Conservation (phyloP, 495 filamentous ascomycete species). For the Beverwykella pulmonaria region DNA sequence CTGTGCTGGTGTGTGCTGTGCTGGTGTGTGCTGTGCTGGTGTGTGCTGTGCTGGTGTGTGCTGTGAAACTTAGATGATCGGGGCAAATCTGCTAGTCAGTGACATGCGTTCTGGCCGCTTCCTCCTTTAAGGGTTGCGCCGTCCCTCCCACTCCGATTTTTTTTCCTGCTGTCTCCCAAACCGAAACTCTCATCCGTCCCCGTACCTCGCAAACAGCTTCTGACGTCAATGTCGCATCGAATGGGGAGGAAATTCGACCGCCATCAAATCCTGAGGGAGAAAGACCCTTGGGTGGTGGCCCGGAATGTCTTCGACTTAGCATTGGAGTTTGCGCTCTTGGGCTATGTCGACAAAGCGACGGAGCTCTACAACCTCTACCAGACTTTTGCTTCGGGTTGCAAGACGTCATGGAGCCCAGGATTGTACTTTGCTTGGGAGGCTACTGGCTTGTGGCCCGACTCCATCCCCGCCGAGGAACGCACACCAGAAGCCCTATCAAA, state of each 20-base stretch:
- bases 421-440: slow-evolving; percentile 39
- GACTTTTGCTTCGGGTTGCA: slow-evolving; percentile 21
- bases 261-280: slow-evolving; percentile 31
- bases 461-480: slow-evolving; percentile 26
- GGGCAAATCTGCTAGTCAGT: slow-evolving; percentile 12
- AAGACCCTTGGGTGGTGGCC: slow-evolving; percentile 34
- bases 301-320: slow-evolving; percentile 33
- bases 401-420: slow-evolving; percentile 35
- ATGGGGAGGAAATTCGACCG: slow-evolving; percentile 36
- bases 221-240: slow-evolving; percentile 21
- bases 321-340: slow-evolving; percentile 35
- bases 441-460: slow-evolving; percentile 26
- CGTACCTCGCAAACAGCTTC: not conserved
- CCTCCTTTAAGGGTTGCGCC: not conserved
- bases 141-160: not conserved
- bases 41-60: slow-evolving; percentile 6
- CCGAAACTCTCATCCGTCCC: not conserved
- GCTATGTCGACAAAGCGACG: slow-evolving; percentile 31
- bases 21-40: too few relatives aligned
- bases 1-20: too few relatives aligned
- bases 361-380: slow-evolving; percentile 26
- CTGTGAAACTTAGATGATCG: not conserved
- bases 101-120: not conserved
- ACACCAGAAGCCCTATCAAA: slow-evolving; percentile 21
- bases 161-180: not conserved